These are phyloP conservation scores for Porcisia deanei DNA, from an alignment of 208 protist species.

Conservation along the genomic window DNA sequence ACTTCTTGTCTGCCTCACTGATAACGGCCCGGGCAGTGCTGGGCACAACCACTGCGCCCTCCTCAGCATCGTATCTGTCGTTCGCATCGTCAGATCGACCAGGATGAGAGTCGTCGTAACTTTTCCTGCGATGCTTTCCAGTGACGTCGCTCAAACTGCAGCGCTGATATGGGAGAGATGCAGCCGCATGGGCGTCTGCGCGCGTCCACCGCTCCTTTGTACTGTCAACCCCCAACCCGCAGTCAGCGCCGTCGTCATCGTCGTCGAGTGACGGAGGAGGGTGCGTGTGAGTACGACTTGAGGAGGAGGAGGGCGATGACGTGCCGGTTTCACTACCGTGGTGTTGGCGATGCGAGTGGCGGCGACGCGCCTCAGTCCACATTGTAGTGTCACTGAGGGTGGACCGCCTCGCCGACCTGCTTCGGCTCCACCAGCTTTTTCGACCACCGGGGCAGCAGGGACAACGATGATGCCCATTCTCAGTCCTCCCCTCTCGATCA, in stretches of 20 bases:
- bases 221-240: neutral
- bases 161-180: neutral
- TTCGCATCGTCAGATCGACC: neutral
- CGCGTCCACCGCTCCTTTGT: neutral
- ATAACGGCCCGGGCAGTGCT: neutral
- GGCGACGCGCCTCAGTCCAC: neutral
- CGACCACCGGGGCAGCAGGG: neutral
- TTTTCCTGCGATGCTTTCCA: neutral
- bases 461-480: conserved; percentile 1
- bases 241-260: neutral
- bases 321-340: neutral
- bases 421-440: neutral
- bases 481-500: neutral
- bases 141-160: neutral
- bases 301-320: conserved; percentile 5
- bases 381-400: neutral
- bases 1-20: conserved; percentile 8
- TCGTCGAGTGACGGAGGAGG: conserved; percentile 9
- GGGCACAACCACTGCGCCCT: neutral
- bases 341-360: neutral
- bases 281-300: neutral
- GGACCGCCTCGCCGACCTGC: neutral
- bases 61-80: conserved; percentile 5
- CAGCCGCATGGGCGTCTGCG: neutral
- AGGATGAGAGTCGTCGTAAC: neutral